These are phyloP conservation scores for Cryptococcus hybrid DNA, from an alignment of 1,284 basidiomycete species.

Conservation along the genomic window DNA sequence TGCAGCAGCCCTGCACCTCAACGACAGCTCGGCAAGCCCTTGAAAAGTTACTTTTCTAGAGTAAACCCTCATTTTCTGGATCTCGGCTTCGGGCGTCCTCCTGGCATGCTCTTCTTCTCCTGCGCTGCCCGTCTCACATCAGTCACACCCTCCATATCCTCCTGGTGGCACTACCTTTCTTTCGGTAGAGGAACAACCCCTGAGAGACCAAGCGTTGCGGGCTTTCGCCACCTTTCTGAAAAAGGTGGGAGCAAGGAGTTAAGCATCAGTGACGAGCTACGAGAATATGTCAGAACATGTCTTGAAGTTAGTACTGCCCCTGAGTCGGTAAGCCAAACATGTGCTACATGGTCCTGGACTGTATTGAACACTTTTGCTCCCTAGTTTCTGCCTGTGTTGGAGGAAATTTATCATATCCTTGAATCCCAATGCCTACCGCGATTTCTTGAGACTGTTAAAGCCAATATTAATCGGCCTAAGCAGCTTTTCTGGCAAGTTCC, in stretches of 20 bases:
- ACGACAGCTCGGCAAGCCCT: too few species aligned
- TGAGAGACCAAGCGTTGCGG: constrained; percentile 32
- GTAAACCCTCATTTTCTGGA: too few species aligned
- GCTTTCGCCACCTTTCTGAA: constrained; percentile 36
- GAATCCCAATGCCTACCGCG: constrained; percentile 36
- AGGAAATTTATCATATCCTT: constrained; percentile 32
- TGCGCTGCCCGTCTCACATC: too few species aligned
- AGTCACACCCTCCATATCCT: constrained; percentile 7
- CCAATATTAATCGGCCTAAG: constrained; percentile 36
- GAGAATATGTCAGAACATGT: constrained; percentile 19
- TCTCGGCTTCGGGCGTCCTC: too few species aligned
- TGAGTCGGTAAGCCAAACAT: constrained; percentile 26
- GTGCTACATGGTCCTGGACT: too few species aligned
- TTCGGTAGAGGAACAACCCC: constrained; percentile 23
- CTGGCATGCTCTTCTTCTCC: too few species aligned
- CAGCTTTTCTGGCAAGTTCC: constrained; percentile 35
- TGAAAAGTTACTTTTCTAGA: too few species aligned
- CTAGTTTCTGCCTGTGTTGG: constrained; percentile 38
- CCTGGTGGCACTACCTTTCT: constrained; percentile 20
- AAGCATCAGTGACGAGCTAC: constrained; percentile 35
- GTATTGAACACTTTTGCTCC: too few species aligned
- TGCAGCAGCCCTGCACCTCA: too few species aligned
- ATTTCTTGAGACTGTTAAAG: constrained; percentile 31
- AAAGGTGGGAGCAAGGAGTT: constrained; percentile 32
- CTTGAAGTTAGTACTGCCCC: constrained; percentile 32